Percentiles rank a stretch among this genome's conserved stretches.
Conservation (phyloP, 2,329 filamentous ascomycete genomes). For the Botrytis pseudocinerea region DNA sequence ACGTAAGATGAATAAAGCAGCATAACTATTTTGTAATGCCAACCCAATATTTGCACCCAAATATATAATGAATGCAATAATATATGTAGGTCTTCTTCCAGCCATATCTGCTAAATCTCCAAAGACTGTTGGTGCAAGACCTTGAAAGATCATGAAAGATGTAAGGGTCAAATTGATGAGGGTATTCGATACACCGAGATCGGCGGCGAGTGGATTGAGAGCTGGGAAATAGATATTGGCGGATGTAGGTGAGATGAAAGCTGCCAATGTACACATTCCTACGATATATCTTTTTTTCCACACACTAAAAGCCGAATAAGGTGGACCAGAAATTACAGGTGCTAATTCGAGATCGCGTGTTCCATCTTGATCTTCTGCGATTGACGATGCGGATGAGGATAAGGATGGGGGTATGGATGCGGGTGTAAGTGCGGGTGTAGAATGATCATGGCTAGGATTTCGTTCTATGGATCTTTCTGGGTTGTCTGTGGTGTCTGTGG, state of each 20-base stretch:
- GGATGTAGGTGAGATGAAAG: slow-evolving; percentile 39
- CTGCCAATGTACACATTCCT: slow-evolving; percentile 51
- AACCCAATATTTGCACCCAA: slow-evolving; percentile 58
- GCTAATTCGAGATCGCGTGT: slow-evolving; percentile 38
- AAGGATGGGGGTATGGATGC: neutral
- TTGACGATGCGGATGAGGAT: slow-evolving; percentile 23
- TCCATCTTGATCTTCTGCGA: slow-evolving; percentile 31
- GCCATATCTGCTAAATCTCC: slow-evolving; percentile 57
- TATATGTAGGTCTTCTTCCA: slow-evolving; percentile 57
- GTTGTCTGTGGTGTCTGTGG: slow-evolving; percentile 13
- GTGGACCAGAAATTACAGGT: slow-evolving; percentile 35
- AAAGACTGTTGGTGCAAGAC: slow-evolving; percentile 57
- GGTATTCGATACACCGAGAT: slow-evolving; percentile 38
- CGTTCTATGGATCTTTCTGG: slow-evolving; percentile 9
- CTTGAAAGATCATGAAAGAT: slow-evolving; percentile 54
- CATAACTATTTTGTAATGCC: slow-evolving; percentile 53
- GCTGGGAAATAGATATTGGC: slow-evolving; percentile 42
- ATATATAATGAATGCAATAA: slow-evolving; percentile 57
- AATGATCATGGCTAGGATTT: slow-evolving; percentile 5
- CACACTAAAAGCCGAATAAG: slow-evolving; percentile 39
- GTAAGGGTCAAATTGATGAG: slow-evolving; percentile 41
- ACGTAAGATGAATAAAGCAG: slow-evolving; percentile 55
- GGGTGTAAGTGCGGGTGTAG: neutral
- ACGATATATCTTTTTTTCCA: slow-evolving; percentile 53
- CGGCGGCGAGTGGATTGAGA: slow-evolving; percentile 39